phyloP scores from a whole-genome alignment of 306 rosid genomes.

The Vigna trinervia region DNA sequence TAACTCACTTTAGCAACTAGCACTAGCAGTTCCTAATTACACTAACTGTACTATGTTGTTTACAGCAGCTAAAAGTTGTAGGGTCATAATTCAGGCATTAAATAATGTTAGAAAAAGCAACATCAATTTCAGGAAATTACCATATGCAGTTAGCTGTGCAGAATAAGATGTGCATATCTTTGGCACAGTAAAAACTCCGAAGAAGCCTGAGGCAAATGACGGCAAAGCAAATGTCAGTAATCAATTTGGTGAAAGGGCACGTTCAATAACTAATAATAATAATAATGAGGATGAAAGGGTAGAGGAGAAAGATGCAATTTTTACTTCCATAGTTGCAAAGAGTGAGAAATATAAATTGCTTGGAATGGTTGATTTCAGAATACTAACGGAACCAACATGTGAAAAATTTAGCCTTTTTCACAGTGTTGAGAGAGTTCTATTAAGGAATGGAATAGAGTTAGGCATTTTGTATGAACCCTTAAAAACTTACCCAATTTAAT shows the following conservation, averaged over 20 bases:
- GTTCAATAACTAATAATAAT: not conserved
- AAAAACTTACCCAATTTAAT: slow-evolving; percentile 62
- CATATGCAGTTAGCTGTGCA: slow-evolving; percentile 72
- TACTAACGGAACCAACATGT: no score
- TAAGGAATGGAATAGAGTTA: not conserved
- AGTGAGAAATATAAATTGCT: slow-evolving; percentile 11
- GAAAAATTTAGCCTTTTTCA: not conserved
- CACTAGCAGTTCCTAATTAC: not conserved
- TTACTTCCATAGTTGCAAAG: not conserved
- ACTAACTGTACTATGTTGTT: slow-evolving; percentile 20
- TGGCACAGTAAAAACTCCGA: slow-evolving; percentile 85
- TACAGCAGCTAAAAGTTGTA: not conserved
- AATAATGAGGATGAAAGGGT: not conserved
- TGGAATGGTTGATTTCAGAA: not conserved
- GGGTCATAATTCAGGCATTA: not conserved
- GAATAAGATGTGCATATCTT: slow-evolving; percentile 76
- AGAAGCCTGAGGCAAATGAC: slow-evolving; percentile 68
- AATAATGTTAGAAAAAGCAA: not conserved
- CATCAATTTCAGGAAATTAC: slow-evolving; percentile 57
- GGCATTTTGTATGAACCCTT: not conserved
- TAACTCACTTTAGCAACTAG: not conserved
- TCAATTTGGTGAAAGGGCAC: not conserved
- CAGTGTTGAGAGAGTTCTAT: slow-evolving; percentile 1
- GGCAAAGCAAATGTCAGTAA: slow-evolving; percentile 51
- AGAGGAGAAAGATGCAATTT: slow-evolving; percentile 24